Percentiles rank a stretch among this genome's conserved stretches.
Evolutionary conservation across 202 grass and related monocot species (phyloP).

Genomic region (Saccharum hybrid): DNA sequence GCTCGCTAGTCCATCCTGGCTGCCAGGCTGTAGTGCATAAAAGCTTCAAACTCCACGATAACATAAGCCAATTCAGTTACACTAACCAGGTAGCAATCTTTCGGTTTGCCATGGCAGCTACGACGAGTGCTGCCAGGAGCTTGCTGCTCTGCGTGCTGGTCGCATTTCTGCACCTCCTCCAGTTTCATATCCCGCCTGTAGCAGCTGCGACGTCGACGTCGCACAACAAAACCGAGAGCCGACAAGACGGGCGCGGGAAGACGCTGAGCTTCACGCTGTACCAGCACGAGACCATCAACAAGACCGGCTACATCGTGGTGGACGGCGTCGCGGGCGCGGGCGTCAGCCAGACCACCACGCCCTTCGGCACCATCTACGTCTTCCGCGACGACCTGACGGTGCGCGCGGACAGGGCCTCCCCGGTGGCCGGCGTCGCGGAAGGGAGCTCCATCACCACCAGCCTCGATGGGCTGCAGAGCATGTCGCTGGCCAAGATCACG

Average conservation of each 20-base stretch:
- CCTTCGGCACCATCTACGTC: constrained; percentile 73
- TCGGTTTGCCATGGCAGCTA: not conserved
- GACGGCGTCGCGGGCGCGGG: constrained; percentile 53
- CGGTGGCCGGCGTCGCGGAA: constrained; percentile 60
- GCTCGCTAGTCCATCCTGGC: not conserved
- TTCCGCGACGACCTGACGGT: constrained; percentile 73
- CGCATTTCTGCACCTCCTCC: constrained; percentile 2
- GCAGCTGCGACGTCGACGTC: not conserved
- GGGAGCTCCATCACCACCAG: constrained; percentile 64
- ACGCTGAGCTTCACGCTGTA: constrained; percentile 65
- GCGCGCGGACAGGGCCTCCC: constrained; percentile 38
- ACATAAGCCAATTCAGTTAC: no score
- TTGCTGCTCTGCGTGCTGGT: constrained; percentile 6
- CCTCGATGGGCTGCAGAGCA: constrained; percentile 65
- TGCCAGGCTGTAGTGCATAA: not conserved
- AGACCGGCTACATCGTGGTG: constrained; percentile 61
- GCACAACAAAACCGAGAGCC: not conserved
- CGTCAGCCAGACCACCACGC: constrained; percentile 69
- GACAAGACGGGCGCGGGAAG: constrained; percentile 23
- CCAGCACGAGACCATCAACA: constrained; percentile 85
- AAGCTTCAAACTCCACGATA: not conserved
- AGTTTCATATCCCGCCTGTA: not conserved
- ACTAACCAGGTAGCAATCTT: not conserved
- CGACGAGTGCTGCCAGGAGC: not conserved
- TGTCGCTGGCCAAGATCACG: constrained; percentile 72